Percentiles rank a stretch among this genome's conserved stretches.
These are phyloP conservation scores for Claviceps cyperi DNA, from an alignment of 2,329 filamentous ascomycete genomes.

Conservation along the genomic window DNA sequence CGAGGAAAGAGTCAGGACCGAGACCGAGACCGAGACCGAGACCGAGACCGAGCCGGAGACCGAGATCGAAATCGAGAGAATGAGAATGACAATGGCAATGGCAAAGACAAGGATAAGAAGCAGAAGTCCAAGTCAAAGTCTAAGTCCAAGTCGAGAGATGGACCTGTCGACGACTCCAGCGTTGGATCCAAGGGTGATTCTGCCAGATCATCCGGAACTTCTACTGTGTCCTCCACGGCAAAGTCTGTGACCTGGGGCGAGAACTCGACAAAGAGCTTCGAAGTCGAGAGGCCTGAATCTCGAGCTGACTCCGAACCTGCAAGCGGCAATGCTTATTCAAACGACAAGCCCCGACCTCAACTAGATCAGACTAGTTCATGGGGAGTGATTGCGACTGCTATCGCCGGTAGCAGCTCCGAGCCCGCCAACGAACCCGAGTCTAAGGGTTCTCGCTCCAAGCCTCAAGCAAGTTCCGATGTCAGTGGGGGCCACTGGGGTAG, in stretches of 20 bases:
- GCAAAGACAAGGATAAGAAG: slow-evolving; percentile 4
- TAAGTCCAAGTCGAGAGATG: slow-evolving; percentile 11
- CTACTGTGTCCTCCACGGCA: slow-evolving; percentile 21
- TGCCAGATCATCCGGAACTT: slow-evolving; percentile 14
- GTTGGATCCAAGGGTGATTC: slow-evolving; percentile 28
- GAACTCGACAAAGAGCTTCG: slow-evolving; percentile 49
- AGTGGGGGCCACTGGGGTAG: slow-evolving; percentile 8
- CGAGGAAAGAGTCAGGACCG: background rate
- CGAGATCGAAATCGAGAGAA: background rate
- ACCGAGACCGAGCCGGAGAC: background rate
- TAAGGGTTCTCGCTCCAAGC: slow-evolving; percentile 6
- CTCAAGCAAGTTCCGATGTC: slow-evolving; percentile 5
- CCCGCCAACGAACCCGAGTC: slow-evolving; percentile 20
- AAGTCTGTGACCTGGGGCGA: slow-evolving; percentile 52
- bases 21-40: background rate
- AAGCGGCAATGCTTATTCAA: slow-evolving; percentile 13
- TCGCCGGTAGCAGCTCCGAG: slow-evolving; percentile 27
- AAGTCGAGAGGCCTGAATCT: slow-evolving; percentile 42
- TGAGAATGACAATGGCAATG: background rate
- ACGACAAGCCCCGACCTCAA: slow-evolving; percentile 20
- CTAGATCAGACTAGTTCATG: slow-evolving; percentile 30
- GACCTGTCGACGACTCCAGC: slow-evolving; percentile 20
- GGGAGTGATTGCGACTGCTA: slow-evolving; percentile 37
- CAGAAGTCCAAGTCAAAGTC: slow-evolving; percentile 7
- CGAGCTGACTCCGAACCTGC: slow-evolving; percentile 16